Conservation (phyloP, 139 green algal species). For the Chlamydomonas incerta region DNA sequence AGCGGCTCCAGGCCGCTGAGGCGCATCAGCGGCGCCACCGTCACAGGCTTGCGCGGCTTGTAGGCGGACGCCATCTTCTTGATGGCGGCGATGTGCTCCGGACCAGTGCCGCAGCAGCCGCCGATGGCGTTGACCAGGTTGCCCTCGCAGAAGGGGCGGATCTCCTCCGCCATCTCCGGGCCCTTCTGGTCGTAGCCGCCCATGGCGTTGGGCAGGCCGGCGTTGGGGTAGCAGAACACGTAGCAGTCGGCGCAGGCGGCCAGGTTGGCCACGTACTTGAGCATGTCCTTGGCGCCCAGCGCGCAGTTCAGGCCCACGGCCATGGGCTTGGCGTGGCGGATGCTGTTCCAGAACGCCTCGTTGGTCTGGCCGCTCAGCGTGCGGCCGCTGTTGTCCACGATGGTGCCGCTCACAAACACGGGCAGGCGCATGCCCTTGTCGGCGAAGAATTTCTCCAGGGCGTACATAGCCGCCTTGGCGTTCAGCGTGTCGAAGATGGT, state of each 20-base stretch:
- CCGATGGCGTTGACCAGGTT: constrained; percentile 94
- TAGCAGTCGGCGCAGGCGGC: constrained; percentile 90
- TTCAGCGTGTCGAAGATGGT: constrained; percentile 99
- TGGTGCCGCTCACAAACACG: constrained; percentile 97
- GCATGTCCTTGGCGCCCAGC: constrained; percentile 96
- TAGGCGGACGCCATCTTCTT: constrained; percentile 76
- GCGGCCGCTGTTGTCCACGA: constrained; percentile 95
- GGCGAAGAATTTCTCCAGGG: constrained; percentile 94
- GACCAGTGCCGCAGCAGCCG: constrained; percentile 94
- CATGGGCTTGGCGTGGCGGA: constrained; percentile 92
- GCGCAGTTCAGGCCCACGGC: constrained; percentile 98
- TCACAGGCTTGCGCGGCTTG: constrained; percentile 70
- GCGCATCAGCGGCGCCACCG: constrained; percentile 84
- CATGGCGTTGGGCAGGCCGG: constrained; percentile 98
- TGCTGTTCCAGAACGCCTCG: constrained; percentile 98
- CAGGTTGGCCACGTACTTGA: constrained; percentile 95
- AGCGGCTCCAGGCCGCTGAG: constrained; percentile 95
- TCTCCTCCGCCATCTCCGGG: constrained; percentile 94
- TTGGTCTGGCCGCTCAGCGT: constrained; percentile 98
- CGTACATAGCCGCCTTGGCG: constrained; percentile 95
- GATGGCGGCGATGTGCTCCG: constrained; percentile 93
- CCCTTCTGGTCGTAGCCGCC: constrained; percentile 98
- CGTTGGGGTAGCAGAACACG: constrained; percentile 98
- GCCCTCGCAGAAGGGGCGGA: constrained; percentile 92
- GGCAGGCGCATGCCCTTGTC: constrained; percentile 84